These are phyloP conservation scores for Fennellomyces sp. DNA, from an alignment of 371 early-diverging fungal genomes.

Conservation along the genomic window DNA sequence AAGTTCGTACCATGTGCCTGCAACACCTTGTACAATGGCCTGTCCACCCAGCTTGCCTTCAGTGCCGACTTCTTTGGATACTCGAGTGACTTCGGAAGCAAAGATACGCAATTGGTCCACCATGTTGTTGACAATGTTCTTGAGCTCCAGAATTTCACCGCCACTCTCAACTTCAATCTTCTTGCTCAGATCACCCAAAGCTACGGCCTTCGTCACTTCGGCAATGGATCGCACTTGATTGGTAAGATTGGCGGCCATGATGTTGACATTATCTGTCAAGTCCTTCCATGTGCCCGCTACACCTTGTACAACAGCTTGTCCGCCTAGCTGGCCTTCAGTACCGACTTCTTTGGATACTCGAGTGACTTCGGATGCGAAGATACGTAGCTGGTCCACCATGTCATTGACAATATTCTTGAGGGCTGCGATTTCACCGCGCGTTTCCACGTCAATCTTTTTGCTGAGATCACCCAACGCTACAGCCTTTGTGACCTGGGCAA, in stretches of 20 bases:
- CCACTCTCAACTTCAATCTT: conserved; percentile 18
- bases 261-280: conserved; percentile 42
- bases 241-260: conserved; percentile 45
- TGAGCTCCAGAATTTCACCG: conserved; percentile 21
- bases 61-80: conserved; percentile 15
- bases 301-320: conserved; percentile 32
- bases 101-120: conserved; percentile 19
- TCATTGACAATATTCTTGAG: conserved; percentile 45
- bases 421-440: conserved; percentile 44
- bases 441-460: conserved; percentile 29
- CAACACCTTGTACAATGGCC: conserved; percentile 13
- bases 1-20: conserved; percentile 15
- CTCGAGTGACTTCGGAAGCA: conserved; percentile 15
- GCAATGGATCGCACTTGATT: conserved; percentile 52
- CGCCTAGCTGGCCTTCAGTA: conserved; percentile 54
- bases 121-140: conserved; percentile 17
- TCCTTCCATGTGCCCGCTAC: conserved; percentile 45
- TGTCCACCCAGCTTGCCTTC: conserved; percentile 18
- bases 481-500: conserved; percentile 24
- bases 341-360: conserved; percentile 70
- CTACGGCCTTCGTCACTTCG: conserved; percentile 17
- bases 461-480: conserved; percentile 46
- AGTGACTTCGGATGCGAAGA: conserved; percentile 63
- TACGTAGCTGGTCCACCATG: conserved; percentile 59
- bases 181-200: conserved; percentile 17